These are phyloP conservation scores for Septoria petroselini DNA, from an alignment of 2,329 filamentous ascomycete genomes.

Conservation along the genomic window DNA sequence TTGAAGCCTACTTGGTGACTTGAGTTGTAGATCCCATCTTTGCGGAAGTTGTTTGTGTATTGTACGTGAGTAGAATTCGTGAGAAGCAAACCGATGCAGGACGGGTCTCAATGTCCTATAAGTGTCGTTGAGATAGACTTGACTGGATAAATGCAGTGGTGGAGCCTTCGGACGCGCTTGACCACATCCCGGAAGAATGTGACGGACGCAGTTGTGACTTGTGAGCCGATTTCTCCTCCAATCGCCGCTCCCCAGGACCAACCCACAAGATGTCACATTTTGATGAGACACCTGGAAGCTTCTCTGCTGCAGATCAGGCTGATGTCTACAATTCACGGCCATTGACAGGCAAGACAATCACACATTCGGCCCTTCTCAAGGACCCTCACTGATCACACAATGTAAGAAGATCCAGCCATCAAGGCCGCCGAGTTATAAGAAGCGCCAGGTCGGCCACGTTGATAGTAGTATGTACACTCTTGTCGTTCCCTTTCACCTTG, in stretches of 20 bases:
- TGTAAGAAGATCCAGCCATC: no score
- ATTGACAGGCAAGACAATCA: no score
- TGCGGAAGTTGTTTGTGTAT: neutral
- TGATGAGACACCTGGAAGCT: neutral
- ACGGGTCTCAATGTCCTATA: neutral
- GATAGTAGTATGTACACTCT: no score
- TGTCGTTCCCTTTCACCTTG: no score
- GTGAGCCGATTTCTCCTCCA: neutral
- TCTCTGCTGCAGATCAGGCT: neutral
- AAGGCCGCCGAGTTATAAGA: no score
- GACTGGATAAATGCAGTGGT: constrained; percentile 6
- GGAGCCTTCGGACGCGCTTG: neutral
- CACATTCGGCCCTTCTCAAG: no score
- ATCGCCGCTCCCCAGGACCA: neutral
- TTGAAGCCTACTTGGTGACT: constrained; percentile 37
- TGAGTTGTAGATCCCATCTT: constrained; percentile 39
- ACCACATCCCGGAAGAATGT: constrained; percentile 6
- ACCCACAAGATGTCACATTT: neutral
- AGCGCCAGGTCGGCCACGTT: no score
- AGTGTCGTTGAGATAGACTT: constrained; percentile 12
- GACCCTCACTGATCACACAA: no score
- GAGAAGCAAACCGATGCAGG: neutral
- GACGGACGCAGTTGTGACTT: neutral
- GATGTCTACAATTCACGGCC: neutral
- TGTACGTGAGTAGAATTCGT: neutral